phyloP scores from a whole-genome alignment of 345 rosid species.

The Hevea brasiliensis region DNA sequence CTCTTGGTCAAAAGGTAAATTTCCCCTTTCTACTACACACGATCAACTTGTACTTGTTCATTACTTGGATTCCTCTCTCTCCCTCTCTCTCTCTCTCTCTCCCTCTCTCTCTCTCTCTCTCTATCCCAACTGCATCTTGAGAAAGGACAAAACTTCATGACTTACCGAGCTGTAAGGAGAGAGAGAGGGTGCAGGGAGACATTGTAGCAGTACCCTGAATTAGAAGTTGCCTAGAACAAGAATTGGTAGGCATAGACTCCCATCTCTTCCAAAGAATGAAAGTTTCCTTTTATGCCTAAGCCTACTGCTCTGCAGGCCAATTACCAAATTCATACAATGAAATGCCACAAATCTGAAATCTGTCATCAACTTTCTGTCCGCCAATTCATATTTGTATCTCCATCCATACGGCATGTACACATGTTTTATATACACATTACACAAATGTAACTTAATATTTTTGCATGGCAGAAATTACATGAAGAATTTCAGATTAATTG shows the following conservation, averaged over 20 bases:
- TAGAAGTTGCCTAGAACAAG: constrained; percentile 14
- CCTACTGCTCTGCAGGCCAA: not conserved
- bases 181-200: constrained; percentile 8
- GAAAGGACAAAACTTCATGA: constrained; percentile 21
- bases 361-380: too few relatives aligned
- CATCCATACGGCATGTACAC: too few relatives aligned
- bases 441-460: too few relatives aligned
- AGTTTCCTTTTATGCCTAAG: constrained; percentile 13
- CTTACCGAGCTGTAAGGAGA: not conserved
- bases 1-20: constrained; percentile 20
- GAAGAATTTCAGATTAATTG: too few relatives aligned
- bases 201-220: constrained; percentile 5
- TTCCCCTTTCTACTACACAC: not conserved
- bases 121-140: constrained; percentile 8
- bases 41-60: not conserved
- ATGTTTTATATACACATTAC: too few relatives aligned
- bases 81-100: too few relatives aligned
- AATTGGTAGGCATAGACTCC: constrained; percentile 12
- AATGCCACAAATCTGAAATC: too few relatives aligned
- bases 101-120: too few relatives aligned
- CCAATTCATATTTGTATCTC: too few relatives aligned
- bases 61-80: not conserved
- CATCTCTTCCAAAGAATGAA: constrained; percentile 5
- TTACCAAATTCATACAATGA: not conserved
- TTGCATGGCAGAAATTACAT: too few relatives aligned